A percentile compares a stretch with the other conserved stretches of the same genome.
Conservation (phyloP, 2,329 filamentous ascomycete species). For the Cladosporium austrohemisphaericum region DNA sequence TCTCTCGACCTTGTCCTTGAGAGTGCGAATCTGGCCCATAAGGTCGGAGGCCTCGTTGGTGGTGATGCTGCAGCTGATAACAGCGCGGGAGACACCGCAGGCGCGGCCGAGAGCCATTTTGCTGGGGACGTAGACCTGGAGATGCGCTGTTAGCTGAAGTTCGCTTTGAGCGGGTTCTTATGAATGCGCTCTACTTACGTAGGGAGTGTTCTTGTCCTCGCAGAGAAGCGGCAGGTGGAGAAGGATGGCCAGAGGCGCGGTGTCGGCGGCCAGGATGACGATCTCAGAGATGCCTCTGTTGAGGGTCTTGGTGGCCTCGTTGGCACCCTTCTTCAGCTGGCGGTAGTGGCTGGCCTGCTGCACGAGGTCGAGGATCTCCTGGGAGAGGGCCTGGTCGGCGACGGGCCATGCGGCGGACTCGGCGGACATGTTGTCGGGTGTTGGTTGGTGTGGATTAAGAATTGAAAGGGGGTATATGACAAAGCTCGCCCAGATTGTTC, state of each 20-base stretch:
- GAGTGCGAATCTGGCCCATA: constrained; percentile 76
- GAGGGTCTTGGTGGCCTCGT: constrained; percentile 70
- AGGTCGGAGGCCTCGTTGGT: constrained; percentile 88
- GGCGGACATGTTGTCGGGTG: constrained; percentile 41
- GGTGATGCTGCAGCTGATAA: constrained; percentile 85
- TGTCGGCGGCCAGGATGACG: constrained; percentile 85
- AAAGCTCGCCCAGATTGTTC: constrained; percentile 30
- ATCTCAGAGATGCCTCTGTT: constrained; percentile 89
- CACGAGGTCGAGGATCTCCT: constrained; percentile 51
- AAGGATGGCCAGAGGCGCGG: constrained; percentile 79
- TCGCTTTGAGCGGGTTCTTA: not conserved
- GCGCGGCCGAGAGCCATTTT: constrained; percentile 85
- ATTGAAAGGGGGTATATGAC: constrained; percentile 22
- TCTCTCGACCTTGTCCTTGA: constrained; percentile 95
- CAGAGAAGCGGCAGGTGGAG: constrained; percentile 84
- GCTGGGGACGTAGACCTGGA: constrained; percentile 46
- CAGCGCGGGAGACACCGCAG: constrained; percentile 81
- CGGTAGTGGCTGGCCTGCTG: constrained; percentile 59
- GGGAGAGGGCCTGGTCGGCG: constrained; percentile 47
- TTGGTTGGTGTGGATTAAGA: constrained; percentile 7
- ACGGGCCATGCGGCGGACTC: constrained; percentile 41
- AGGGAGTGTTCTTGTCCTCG: constrained; percentile 72
- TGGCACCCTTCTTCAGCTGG: constrained; percentile 82
- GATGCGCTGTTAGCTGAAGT: not conserved
- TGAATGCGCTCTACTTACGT: constrained; percentile 21